Percentiles rank a stretch among this genome's conserved stretches.
Conservation (phyloP, 1,139 yeast species). For the Debaryomycetaceae sp. region DNA sequence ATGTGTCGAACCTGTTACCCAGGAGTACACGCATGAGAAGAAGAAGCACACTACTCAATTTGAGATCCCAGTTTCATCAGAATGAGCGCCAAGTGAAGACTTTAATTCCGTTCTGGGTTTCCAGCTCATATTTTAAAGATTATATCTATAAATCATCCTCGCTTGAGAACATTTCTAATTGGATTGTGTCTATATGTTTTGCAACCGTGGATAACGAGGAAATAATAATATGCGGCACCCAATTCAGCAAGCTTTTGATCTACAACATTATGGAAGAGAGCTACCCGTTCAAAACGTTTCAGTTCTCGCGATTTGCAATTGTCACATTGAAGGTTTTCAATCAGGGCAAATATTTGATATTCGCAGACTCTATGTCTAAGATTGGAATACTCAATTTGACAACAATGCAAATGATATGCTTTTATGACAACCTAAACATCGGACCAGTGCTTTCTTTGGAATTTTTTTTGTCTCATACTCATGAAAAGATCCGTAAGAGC, state of each 20-base stretch:
- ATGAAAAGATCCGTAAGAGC: slow-evolving; percentile 5
- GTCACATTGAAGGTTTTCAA: slow-evolving; percentile 16
- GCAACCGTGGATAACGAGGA: slow-evolving; percentile 9
- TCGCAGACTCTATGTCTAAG: slow-evolving; percentile 31
- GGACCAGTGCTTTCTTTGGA: slow-evolving; percentile 25
- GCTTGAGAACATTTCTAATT: slow-evolving; percentile 18
- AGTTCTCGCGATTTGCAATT: slow-evolving; percentile 30
- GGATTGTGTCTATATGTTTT: slow-evolving; percentile 22
- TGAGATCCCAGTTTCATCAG: slow-evolving; percentile 6
- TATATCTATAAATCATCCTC: slow-evolving; percentile 17
- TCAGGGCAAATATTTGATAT: slow-evolving; percentile 19
- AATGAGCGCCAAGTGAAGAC: slow-evolving; percentile 18
- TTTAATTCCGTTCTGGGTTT: slow-evolving; percentile 20
- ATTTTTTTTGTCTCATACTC: slow-evolving; percentile 7
- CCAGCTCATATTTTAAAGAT: slow-evolving; percentile 14
- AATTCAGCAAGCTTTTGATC: slow-evolving; percentile 28
- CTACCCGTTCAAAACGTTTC: slow-evolving; percentile 13
- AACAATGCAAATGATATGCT: slow-evolving; percentile 16
- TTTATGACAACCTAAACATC: slow-evolving; percentile 21
- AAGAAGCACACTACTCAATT: slow-evolving; percentile 10
- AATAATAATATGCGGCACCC: slow-evolving; percentile 29
- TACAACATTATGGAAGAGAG: slow-evolving; percentile 18
- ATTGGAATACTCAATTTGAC: slow-evolving; percentile 27
- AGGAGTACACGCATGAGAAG: slow-evolving; percentile 9
- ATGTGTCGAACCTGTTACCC: not conserved